Evolutionary conservation across 345 rosid species (phyloP), one percentile per base, ranked within the genome.

Genomic region (Aquilaria yunnanensis): DNA sequence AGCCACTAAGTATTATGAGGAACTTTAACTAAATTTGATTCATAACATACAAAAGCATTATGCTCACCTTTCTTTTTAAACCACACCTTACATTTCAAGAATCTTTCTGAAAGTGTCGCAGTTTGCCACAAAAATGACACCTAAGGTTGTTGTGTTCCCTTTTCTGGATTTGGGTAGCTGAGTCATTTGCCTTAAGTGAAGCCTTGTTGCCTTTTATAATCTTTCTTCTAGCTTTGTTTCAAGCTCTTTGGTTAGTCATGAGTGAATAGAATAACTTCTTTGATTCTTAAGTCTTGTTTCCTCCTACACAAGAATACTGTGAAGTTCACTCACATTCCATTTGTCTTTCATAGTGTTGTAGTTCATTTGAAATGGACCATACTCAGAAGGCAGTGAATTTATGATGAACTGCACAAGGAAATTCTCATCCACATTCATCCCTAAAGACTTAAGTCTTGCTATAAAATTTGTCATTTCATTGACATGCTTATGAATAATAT

Each of bases 321-420:
- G 1, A n/a, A 70, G 56, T 66, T 77, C 65, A 59, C 43, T 47
- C 30, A 70, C 43, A 67, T 74, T 67, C 48, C 72, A 67, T 33
- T 75, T 48, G 14, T 75, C 70, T 33, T 71, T 67, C 0, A 72
- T 32, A 14, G 72, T 74, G n/a, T 68, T 71, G 8, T 68, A 68
- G 34, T 69, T 48, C 3, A 72, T 60, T 41, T 78, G 51, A 33
- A 71, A 71, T 47, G 60, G 23, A 4, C 65, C 51, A 64, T 52
- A 57, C 14, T 66, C 4, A 69, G n/a, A 16, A 66, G 61, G 59
- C 2, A 69, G 51, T 2, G 61, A 73, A 13, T 70, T 73, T 0
- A 66, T 10, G 14, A 66, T 63, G 52, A 64, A 74, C 3, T 29
- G 12, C 6, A 66, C 56, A 3, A 23, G 57, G 32, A 54, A 54